Conservation (phyloP, 2,329 filamentous ascomycete species). For the Exophiala mesophila region DNA sequence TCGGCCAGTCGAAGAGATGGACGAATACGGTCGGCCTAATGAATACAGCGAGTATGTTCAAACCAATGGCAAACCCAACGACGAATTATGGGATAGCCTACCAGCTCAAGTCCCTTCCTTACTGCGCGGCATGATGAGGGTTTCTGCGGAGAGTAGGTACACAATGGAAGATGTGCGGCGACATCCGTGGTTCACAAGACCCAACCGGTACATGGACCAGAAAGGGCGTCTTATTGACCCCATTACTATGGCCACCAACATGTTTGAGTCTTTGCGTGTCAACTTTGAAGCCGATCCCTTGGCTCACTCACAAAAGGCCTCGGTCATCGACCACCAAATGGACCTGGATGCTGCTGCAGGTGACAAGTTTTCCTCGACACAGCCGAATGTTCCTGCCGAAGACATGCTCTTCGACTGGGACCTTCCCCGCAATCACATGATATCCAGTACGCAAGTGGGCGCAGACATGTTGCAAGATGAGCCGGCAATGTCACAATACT, state of each 20-base stretch:
- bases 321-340: slow-evolving; percentile 54
- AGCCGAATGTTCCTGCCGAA: slow-evolving; percentile 71
- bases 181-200: slow-evolving; percentile 90
- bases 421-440: slow-evolving; percentile 57
- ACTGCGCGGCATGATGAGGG: slow-evolving; percentile 85
- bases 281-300: slow-evolving; percentile 70
- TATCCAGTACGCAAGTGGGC: slow-evolving; percentile 22
- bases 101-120: slow-evolving; percentile 72
- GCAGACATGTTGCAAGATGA: slow-evolving; percentile 66
- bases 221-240: slow-evolving; percentile 75
- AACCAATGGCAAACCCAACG: slow-evolving; percentile 72
- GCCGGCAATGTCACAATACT: slow-evolving; percentile 79
- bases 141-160: slow-evolving; percentile 71
- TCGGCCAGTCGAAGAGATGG: slow-evolving; percentile 63
- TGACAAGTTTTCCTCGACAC: slow-evolving; percentile 67
- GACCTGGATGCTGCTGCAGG: slow-evolving; percentile 57
- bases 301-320: slow-evolving; percentile 37
- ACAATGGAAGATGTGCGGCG: slow-evolving; percentile 79
- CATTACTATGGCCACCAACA: slow-evolving; percentile 81
- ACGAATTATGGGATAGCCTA: slow-evolving; percentile 78
- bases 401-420: slow-evolving; percentile 87
- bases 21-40: slow-evolving; percentile 56
- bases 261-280: slow-evolving; percentile 87
- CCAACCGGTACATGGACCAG: slow-evolving; percentile 68
- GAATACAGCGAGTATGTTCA: slow-evolving; percentile 85